Conservation (phyloP, 495 filamentous ascomycete genomes). For the Rhizodiscina lignyota region DNA sequence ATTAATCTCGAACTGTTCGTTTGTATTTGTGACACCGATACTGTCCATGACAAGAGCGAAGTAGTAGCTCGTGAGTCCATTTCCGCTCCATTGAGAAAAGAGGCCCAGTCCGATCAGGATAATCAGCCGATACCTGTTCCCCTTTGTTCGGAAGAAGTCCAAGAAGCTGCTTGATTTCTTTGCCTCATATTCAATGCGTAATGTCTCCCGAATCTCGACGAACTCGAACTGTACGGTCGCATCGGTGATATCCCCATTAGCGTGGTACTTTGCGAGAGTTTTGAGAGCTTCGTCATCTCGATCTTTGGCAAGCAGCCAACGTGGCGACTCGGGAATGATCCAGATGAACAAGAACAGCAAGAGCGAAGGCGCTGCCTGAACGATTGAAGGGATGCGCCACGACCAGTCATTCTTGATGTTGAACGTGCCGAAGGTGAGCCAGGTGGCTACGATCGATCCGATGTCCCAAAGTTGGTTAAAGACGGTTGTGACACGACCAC, state of each 20-base stretch:
- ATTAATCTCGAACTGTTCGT: constrained; percentile 11
- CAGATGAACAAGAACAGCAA: constrained; percentile 31
- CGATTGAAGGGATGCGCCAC: constrained; percentile 30
- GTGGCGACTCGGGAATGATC: constrained; percentile 16
- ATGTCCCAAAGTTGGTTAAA: constrained; percentile 28
- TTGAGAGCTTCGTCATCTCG: constrained; percentile 16
- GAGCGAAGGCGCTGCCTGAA: constrained; percentile 27
- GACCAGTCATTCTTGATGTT: constrained; percentile 28
- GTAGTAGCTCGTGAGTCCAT: constrained; percentile 12
- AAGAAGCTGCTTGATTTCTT: constrained; percentile 21
- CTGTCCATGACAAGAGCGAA: constrained; percentile 14
- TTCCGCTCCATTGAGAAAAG: constrained; percentile 5
- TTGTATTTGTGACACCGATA: constrained; percentile 16
- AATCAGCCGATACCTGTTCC: constrained; percentile 30
- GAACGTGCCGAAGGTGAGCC: constrained; percentile 26
- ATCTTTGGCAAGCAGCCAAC: constrained; percentile 14
- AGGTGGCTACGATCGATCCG: constrained; percentile 25
- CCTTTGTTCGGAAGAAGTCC: constrained; percentile 50
- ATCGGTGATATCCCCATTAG: constrained; percentile 22
- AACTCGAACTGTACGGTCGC: constrained; percentile 28
- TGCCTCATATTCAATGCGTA: constrained; percentile 22
- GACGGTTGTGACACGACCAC: constrained; percentile 24
- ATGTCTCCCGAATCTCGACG: constrained; percentile 20
- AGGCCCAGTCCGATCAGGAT: constrained; percentile 10
- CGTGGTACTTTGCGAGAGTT: constrained; percentile 21